Percentiles rank a stretch among this genome's conserved stretches.
Evolutionary conservation across 2,329 filamentous ascomycete genomes (phyloP).

Genomic region (Hymenoscyphus repandus): DNA sequence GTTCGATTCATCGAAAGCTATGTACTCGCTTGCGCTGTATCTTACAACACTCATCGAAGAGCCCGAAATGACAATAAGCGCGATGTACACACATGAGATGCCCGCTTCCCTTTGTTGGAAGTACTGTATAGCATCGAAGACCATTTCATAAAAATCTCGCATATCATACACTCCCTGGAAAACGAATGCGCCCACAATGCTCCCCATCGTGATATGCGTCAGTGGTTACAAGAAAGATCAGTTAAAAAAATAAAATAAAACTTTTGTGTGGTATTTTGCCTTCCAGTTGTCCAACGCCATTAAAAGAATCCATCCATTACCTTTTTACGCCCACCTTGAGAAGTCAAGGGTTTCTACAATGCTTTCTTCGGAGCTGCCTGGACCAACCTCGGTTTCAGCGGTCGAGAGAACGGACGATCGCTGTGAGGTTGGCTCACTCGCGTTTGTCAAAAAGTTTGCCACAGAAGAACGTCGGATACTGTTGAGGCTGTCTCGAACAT

Average conservation of each 20-base stretch:
- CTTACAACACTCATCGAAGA: too few relatives aligned
- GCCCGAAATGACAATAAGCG: too few relatives aligned
- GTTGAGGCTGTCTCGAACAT: conserved; percentile 55
- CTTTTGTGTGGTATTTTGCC: background rate
- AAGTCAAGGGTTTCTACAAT: conserved; percentile 31
- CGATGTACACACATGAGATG: too few relatives aligned
- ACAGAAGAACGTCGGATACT: conserved; percentile 59
- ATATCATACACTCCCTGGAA: background rate
- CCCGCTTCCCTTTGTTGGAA: too few relatives aligned
- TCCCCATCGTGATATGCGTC: background rate
- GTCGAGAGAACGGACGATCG: conserved; percentile 53
- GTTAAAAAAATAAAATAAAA: conserved; percentile 4
- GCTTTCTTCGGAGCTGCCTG: conserved; percentile 22
- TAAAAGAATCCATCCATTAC: background rate
- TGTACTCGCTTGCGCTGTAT: too few relatives aligned
- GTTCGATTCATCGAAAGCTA: too few relatives aligned
- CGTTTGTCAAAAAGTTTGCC: conserved; percentile 57
- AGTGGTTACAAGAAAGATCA: background rate
- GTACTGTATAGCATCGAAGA: too few relatives aligned
- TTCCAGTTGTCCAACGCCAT: background rate
- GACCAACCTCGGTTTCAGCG: conserved; percentile 46
- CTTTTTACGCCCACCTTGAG: conserved; percentile 30
- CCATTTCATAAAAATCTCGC: too few relatives aligned
- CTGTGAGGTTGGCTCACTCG: conserved; percentile 50
- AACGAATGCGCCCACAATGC: background rate